Conservation (phyloP, 169 alveolate species). For the Hepatocystis sp. region DNA sequence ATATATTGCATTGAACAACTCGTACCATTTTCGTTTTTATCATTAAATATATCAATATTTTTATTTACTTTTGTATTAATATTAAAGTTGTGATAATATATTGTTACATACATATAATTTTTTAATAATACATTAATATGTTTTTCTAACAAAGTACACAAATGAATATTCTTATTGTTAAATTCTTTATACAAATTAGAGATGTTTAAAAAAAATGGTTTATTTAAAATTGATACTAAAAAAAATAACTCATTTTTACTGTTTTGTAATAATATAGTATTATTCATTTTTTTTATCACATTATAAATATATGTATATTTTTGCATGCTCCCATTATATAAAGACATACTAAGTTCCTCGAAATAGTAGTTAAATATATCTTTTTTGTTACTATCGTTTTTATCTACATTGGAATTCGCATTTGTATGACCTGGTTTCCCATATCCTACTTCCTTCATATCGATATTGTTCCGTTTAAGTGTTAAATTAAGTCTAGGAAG, state of each 20-base stretch:
- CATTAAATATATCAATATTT: constrained; percentile 57
- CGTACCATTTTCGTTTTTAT: neutral
- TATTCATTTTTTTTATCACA: constrained; percentile 75
- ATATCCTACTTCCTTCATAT: neutral
- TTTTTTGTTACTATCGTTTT: neutral
- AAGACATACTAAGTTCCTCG: constrained; percentile 65
- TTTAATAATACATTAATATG: constrained; percentile 62
- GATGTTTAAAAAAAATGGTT: constrained; percentile 72
- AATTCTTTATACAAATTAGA: constrained; percentile 72
- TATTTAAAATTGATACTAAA: constrained; percentile 56
- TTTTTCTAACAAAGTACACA: constrained; percentile 67
- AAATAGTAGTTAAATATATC: constrained; percentile 51
- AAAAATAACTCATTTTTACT: constrained; percentile 68
- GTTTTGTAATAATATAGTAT: constrained; percentile 58
- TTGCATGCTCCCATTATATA: constrained; percentile 56
- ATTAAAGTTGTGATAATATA: constrained; percentile 69
- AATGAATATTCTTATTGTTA: constrained; percentile 63
- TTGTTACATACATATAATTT: constrained; percentile 71
- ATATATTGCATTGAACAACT: constrained; percentile 56
- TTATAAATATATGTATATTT: constrained; percentile 58
- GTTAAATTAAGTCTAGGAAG: constrained; percentile 68
- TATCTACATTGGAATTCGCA: neutral
- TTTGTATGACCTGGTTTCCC: neutral
- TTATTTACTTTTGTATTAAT: constrained; percentile 44
- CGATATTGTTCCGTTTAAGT: constrained; percentile 30